A percentile compares a stretch with the other conserved stretches of the same genome.
These are phyloP conservation scores for Saccharomycopsis malanga DNA, from an alignment of 805 yeast species.

Conservation along the genomic window DNA sequence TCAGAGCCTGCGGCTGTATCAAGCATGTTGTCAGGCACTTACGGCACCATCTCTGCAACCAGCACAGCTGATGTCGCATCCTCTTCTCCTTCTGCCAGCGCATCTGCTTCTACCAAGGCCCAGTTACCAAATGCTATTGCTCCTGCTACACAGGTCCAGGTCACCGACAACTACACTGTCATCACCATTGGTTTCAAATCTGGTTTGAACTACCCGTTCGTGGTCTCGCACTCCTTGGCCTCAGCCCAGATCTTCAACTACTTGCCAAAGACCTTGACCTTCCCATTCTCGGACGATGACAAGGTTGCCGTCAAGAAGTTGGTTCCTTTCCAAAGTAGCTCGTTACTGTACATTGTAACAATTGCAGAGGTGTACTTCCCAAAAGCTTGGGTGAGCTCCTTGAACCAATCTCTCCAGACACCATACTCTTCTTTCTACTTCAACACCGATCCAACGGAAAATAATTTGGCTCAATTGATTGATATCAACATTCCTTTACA, in stretches of 20 bases:
- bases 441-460: constrained; percentile 50
- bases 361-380: constrained; percentile 89
- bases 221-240: constrained; percentile 62
- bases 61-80: constrained; percentile 17
- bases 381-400: constrained; percentile 35
- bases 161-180: constrained; percentile 45
- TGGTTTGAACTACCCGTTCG: constrained; percentile 77
- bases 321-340: constrained; percentile 64
- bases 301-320: constrained; percentile 57
- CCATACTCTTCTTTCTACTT: constrained; percentile 52
- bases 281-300: constrained; percentile 45
- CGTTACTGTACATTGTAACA: constrained; percentile 65
- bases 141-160: constrained; percentile 40
- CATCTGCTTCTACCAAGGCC: constrained; percentile 25
- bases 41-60: no score
- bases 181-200: constrained; percentile 75
- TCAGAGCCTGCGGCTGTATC: no score
- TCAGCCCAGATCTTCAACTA: constrained; percentile 82
- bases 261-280: constrained; percentile 64
- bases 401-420: constrained; percentile 21
- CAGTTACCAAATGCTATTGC: constrained; percentile 73
- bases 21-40: no score
- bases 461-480: constrained; percentile 57
- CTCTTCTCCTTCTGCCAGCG: constrained; percentile 10
- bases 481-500: constrained; percentile 62